Percentiles rank a stretch among this genome's conserved stretches.
Conservation (phyloP, 768 basidiomycete genomes). For the Hortiboletus flavorubellus region DNA sequence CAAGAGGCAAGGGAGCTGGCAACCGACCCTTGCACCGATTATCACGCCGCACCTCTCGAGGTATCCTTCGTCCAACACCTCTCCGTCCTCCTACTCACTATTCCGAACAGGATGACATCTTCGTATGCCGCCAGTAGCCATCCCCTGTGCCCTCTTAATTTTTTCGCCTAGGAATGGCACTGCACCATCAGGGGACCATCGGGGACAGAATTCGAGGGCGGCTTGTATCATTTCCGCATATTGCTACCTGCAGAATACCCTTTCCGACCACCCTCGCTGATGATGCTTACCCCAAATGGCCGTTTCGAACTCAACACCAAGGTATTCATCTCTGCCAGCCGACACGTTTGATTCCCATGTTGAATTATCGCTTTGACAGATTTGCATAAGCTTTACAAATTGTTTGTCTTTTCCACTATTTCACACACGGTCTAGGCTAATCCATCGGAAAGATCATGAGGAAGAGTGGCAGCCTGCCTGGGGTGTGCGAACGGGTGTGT, state of each 20-base stretch:
- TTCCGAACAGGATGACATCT: conserved; percentile 71
- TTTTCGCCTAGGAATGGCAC: conserved; percentile 75
- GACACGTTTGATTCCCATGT: conserved; percentile 14
- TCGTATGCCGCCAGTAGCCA: conserved; percentile 47
- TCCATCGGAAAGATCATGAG: conserved; percentile 67
- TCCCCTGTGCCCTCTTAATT: conserved; percentile 20
- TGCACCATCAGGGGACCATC: conserved; percentile 90
- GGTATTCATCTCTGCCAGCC: conserved; percentile 43
- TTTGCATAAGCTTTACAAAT: conserved; percentile 90
- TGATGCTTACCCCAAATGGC: conserved; percentile 96
- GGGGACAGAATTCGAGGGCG: conserved; percentile 90
- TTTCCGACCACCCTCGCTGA: conserved; percentile 92
- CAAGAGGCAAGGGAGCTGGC: conserved; percentile 91
- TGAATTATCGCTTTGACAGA: conserved; percentile 41
- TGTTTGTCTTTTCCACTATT: conserved; percentile 49
- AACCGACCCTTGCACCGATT: conserved; percentile 82
- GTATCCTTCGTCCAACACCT: conserved; percentile 38
- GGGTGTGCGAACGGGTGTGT: conserved; percentile 90
- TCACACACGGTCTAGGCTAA: conserved; percentile 29
- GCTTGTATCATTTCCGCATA: conserved; percentile 94
- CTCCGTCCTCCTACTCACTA: conserved; percentile 8
- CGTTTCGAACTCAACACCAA: conserved; percentile 95
- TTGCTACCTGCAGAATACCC: conserved; percentile 92
- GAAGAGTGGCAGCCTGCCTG: conserved; percentile 98
- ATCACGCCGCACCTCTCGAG: conserved; percentile 76